A percentile compares a stretch with the other conserved stretches of the same genome.
Conservation (phyloP, 306 rosid genomes). For the Psophocarpus tetragonolobus region DNA sequence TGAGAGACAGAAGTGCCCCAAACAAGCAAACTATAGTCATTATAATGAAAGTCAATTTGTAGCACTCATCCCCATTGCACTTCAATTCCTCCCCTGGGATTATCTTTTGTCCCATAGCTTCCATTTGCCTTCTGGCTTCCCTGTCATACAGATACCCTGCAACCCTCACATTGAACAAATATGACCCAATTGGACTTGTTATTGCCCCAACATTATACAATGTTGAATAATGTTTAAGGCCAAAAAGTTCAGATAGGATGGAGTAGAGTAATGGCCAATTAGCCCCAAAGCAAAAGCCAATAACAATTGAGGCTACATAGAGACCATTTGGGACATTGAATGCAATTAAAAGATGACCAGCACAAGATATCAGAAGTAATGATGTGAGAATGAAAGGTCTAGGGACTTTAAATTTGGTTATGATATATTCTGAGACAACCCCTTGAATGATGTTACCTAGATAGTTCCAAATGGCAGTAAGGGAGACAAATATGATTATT, state of each 20-base stretch:
- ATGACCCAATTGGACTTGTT: conserved; percentile 64
- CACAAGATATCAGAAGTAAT: conserved; percentile 45
- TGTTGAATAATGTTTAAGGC: conserved; percentile 68
- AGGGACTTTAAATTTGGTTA: conserved; percentile 42
- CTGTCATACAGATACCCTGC: conserved; percentile 47
- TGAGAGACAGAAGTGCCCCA: conserved; percentile 48
- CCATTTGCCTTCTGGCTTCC: conserved; percentile 45
- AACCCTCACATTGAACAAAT: conserved; percentile 41
- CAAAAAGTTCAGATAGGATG: conserved; percentile 76
- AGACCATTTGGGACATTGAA: conserved; percentile 52
- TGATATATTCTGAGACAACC: conserved; percentile 42
- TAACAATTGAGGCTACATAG: conserved; percentile 58
- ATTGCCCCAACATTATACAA: conserved; percentile 68
- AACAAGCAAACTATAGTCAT: conserved; percentile 41
- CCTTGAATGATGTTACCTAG: conserved; percentile 50
- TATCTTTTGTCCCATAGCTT: conserved; percentile 25
- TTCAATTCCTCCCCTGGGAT: conserved; percentile 44
- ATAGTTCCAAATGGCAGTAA: conserved; percentile 57
- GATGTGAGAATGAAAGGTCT: conserved; percentile 52
- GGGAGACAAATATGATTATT: conserved; percentile 55
- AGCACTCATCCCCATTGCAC: conserved; percentile 46
- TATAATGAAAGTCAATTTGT: conserved; percentile 42
- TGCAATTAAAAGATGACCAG: conserved; percentile 54
- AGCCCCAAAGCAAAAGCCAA: conserved; percentile 80
- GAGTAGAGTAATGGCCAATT: conserved; percentile 72